Percentiles rank a stretch among this genome's conserved stretches.
Evolutionary conservation across 2,329 filamentous ascomycete species (phyloP).

Genomic region (Fusarium sp.): DNA sequence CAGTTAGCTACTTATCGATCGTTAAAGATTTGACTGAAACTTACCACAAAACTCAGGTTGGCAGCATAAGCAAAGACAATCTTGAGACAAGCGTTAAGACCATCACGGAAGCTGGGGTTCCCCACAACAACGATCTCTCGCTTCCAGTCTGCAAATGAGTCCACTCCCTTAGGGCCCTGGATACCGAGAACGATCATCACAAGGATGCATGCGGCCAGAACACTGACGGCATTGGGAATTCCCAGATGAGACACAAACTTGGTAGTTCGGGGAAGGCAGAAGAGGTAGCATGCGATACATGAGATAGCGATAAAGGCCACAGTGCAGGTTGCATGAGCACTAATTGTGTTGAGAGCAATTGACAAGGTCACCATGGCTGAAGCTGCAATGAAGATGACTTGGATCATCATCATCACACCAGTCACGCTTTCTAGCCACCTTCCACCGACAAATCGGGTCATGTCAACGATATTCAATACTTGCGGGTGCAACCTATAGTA

Average conservation of each 20-base stretch:
- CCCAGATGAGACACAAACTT: conserved; percentile 36
- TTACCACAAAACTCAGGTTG: conserved; percentile 46
- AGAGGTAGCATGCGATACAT: conserved; percentile 23
- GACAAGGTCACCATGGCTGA: conserved; percentile 39
- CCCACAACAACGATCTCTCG: conserved; percentile 24
- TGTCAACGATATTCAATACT: conserved; percentile 77
- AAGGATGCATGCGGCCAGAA: conserved; percentile 29
- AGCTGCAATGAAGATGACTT: conserved; percentile 40
- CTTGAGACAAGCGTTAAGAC: conserved; percentile 26
- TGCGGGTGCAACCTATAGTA: conserved; percentile 78
- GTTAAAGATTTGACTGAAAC: background rate
- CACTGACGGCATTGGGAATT: conserved; percentile 38
- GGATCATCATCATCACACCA: conserved; percentile 41
- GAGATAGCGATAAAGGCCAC: conserved; percentile 37
- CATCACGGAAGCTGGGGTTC: conserved; percentile 27
- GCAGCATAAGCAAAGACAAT: conserved; percentile 41
- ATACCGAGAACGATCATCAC: conserved; percentile 43
- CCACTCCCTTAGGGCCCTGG: conserved; percentile 9
- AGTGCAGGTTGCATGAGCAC: conserved; percentile 27
- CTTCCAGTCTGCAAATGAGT: conserved; percentile 21
- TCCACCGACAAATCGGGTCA: conserved; percentile 67
- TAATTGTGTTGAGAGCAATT: conserved; percentile 42
- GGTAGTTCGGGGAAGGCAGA: conserved; percentile 32
- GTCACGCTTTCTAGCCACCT: conserved; percentile 23
- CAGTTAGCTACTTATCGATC: background rate